Base-by-base conservation (phyloP, 2,329 filamentous ascomycete species). In the Chrysoporthe puriensis region DNA sequence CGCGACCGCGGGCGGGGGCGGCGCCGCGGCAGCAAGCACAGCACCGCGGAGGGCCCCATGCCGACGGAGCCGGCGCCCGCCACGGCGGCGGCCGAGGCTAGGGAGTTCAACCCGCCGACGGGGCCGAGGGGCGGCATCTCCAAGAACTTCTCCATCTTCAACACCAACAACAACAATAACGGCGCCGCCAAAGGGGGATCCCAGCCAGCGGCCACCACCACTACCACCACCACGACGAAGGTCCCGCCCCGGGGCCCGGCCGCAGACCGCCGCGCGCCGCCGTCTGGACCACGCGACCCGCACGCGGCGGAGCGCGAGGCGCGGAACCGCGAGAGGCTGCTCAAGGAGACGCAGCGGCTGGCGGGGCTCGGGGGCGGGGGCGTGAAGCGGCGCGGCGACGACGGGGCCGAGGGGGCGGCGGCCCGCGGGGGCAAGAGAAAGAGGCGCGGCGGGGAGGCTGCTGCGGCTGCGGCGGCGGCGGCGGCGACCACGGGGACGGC, bases 261-360 rank as follows among this genome's bases (percentile, higher is more conserved):
- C 42, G 67, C 67, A 7, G 67, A 68, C 50, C 36, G 81, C 40
- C 78, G 79, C 2, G 26, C 26, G 26, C 73, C 75, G 56, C 80
- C 80, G 4, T 26, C 26, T 2, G 26, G 26, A 26, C 26, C 26
- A 26, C 26, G 26, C 26, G 88, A 91, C 71, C 83, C 87, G n/a
- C 90, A 92, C 76, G 90, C 90, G 1, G 81, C 89, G 0, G 90
- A 93, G 77, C 87, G 90, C 32, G 90, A 91, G 74, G 86, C 86
- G 14, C 82, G 88, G 18, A 85, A 90, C 73, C 83, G 89, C 58
- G 89, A 91, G 76, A 83, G 90, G 36, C 80, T 91, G 63, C 81
- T 90, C 14, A 90, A 89, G 73, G 90, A 93, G 77, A 87, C 88
- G 50, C 88, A 92, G 77, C 85, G 87, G 46, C 86, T 90, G 77